A percentile compares a stretch with the other conserved stretches of the same genome.
Conservation (phyloP, 805 yeast species). For the Sungouiozyma ichnusensis region DNA sequence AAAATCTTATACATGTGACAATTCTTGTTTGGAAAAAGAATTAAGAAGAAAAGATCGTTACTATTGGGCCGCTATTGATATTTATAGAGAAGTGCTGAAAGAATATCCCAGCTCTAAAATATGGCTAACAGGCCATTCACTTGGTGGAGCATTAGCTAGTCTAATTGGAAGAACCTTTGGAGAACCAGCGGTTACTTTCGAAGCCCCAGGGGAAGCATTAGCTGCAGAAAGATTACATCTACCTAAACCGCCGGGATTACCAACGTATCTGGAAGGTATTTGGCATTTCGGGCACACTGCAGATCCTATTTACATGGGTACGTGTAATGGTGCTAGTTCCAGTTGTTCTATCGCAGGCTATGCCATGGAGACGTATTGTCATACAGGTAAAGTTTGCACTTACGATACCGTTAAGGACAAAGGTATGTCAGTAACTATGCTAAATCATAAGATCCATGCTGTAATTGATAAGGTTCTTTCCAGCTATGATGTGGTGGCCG, state of each 20-base stretch:
- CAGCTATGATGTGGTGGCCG: slow-evolving; percentile 67
- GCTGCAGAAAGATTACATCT: slow-evolving; percentile 78
- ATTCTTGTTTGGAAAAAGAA: slow-evolving; percentile 73
- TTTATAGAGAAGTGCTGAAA: slow-evolving; percentile 59
- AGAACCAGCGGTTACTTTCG: slow-evolving; percentile 78
- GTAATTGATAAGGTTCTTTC: slow-evolving; percentile 74
- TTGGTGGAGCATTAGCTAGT: slow-evolving; percentile 81
- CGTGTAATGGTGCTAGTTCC: slow-evolving; percentile 87
- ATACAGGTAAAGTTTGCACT: slow-evolving; percentile 75
- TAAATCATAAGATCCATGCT: slow-evolving; percentile 83
- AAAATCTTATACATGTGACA: slow-evolving; percentile 77
- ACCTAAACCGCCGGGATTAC: slow-evolving; percentile 88
- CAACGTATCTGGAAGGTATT: slow-evolving; percentile 64
- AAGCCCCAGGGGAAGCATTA: slow-evolving; percentile 85
- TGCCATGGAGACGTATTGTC: slow-evolving; percentile 95
- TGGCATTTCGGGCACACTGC: slow-evolving; percentile 98
- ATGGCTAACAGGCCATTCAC: slow-evolving; percentile 92
- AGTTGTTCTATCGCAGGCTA: slow-evolving; percentile 87
- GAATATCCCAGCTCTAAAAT: slow-evolving; percentile 62
- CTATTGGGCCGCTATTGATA: slow-evolving; percentile 66
- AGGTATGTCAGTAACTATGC: slow-evolving; percentile 84
- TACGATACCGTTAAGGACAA: slow-evolving; percentile 82
- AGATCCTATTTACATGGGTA: slow-evolving; percentile 94
- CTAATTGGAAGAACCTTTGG: slow-evolving; percentile 85
- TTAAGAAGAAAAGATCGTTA: slow-evolving; percentile 66